Evolutionary conservation across 129 eudicot genomes (phyloP).

Genomic region (Saposhnikovia divaricata): DNA sequence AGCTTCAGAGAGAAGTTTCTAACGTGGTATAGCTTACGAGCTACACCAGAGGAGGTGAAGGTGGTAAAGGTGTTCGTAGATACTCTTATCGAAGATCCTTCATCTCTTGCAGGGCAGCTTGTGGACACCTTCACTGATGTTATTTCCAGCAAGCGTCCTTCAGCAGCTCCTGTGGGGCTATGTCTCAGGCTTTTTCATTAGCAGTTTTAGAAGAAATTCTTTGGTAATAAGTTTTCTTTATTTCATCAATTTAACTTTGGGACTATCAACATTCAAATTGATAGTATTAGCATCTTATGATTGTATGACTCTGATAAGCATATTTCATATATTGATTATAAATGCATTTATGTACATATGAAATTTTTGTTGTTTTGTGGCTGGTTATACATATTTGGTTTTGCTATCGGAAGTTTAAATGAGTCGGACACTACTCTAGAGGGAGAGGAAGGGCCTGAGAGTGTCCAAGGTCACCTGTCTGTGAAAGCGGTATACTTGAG

Average conservation of each 20-base stretch:
- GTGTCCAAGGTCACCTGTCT: neutral
- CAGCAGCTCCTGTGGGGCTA: slow-evolving; percentile 40
- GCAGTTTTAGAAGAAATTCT: neutral
- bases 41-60: slow-evolving; percentile 60
- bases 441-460: neutral
- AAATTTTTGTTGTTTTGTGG: neutral
- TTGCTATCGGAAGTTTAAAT: neutral
- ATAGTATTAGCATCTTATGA: neutral
- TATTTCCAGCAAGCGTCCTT: slow-evolving; percentile 62
- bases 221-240: neutral
- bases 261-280: neutral
- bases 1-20: slow-evolving; percentile 71
- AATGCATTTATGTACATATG: neutral
- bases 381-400: neutral
- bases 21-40: slow-evolving; percentile 89
- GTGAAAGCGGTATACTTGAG: too few species aligned
- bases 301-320: neutral
- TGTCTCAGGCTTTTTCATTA: slow-evolving; percentile 79
- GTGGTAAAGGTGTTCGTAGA: slow-evolving; percentile 78
- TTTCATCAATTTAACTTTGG: neutral
- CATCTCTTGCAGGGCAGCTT: slow-evolving; percentile 81
- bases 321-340: neutral
- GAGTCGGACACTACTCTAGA: neutral
- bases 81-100: slow-evolving; percentile 75
- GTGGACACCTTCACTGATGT: slow-evolving; percentile 71